These are phyloP conservation scores for Trifolium repens DNA, from an alignment of 306 rosid genomes.

Conservation along the genomic window DNA sequence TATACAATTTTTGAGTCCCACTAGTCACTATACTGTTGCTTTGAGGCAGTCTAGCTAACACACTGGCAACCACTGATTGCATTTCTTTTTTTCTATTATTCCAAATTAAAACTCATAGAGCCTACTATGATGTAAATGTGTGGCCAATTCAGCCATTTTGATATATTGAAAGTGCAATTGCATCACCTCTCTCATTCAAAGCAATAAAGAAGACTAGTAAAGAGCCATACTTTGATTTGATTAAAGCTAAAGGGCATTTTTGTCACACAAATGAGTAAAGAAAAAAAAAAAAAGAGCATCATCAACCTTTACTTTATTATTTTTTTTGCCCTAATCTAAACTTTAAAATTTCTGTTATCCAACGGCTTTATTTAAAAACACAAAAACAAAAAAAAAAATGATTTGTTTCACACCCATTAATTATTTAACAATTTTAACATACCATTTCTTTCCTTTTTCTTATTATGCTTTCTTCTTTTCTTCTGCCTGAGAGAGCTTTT, in stretches of 20 bases:
- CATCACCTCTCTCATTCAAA: slow-evolving; percentile 61
- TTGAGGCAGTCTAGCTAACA: slow-evolving; percentile 27
- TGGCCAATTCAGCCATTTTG: slow-evolving; percentile 61
- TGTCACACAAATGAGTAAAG: slow-evolving; percentile 62
- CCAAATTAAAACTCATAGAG: slow-evolving; percentile 3
- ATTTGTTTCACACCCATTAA: slow-evolving; percentile 16
- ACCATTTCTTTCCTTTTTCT: slow-evolving; percentile 42
- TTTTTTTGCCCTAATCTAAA: slow-evolving; percentile 55
- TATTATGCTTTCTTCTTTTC: slow-evolving; percentile 43
- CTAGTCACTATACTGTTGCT: slow-evolving; percentile 15
- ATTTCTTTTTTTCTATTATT: slow-evolving; percentile 1
- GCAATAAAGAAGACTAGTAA: slow-evolving; percentile 63
- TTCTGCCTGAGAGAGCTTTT: slow-evolving; percentile 51
- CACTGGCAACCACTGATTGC: slow-evolving; percentile 38
- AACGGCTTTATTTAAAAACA: slow-evolving; percentile 55
- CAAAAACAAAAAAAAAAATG: not conserved
- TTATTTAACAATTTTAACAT: slow-evolving; percentile 37
- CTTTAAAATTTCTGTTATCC: slow-evolving; percentile 85
- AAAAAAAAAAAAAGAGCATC: slow-evolving; percentile 42
- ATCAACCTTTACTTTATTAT: slow-evolving; percentile 54
- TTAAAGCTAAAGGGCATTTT: slow-evolving; percentile 87
- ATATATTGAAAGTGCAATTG: slow-evolving; percentile 67
- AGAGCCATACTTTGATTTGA: slow-evolving; percentile 68
- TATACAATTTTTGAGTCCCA: slow-evolving; percentile 28
- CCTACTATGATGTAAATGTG: slow-evolving; percentile 23